phyloP scores from a whole-genome alignment of 495 filamentous ascomycete species.

The Elaphomyces granulatus region DNA sequence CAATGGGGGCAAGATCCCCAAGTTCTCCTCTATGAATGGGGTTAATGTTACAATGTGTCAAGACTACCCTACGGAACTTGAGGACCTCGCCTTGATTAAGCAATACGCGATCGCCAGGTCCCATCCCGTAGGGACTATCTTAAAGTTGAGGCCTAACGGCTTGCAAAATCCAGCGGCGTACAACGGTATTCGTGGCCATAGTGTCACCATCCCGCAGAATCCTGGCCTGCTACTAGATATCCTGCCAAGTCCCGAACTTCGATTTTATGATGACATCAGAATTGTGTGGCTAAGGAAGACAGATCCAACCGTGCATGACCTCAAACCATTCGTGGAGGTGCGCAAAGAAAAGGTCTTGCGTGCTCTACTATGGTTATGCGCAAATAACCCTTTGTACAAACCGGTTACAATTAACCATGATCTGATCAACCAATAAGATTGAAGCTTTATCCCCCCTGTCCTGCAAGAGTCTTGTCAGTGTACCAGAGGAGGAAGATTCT shows the following conservation, averaged over 20 bases:
- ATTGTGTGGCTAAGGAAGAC: neutral
- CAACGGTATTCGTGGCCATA: conserved; percentile 6
- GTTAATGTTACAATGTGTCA: conserved; percentile 6
- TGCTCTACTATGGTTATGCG: conserved; percentile 5
- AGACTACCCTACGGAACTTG: conserved; percentile 3
- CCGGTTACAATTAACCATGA: neutral
- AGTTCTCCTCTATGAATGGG: too few species aligned
- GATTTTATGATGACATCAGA: conserved; percentile 1
- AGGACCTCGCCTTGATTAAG: neutral
- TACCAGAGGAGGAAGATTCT: neutral
- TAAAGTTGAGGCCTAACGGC: neutral
- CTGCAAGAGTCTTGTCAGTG: neutral
- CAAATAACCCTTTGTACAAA: conserved; percentile 5
- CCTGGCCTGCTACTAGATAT: conserved; percentile 7
- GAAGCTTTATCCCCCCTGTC: neutral
- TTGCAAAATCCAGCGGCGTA: neutral
- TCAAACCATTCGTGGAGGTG: conserved; percentile 3
- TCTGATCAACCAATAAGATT: neutral
- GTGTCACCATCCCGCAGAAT: conserved; percentile 7
- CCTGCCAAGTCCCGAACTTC: conserved; percentile 1
- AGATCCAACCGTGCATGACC: neutral
- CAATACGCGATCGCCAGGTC: neutral
- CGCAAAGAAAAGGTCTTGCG: conserved; percentile 5
- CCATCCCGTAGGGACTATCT: neutral
- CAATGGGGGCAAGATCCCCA: too few species aligned